phyloP scores from a whole-genome alignment of 1,284 basidiomycete species.

The Trichosporon asahii region DNA sequence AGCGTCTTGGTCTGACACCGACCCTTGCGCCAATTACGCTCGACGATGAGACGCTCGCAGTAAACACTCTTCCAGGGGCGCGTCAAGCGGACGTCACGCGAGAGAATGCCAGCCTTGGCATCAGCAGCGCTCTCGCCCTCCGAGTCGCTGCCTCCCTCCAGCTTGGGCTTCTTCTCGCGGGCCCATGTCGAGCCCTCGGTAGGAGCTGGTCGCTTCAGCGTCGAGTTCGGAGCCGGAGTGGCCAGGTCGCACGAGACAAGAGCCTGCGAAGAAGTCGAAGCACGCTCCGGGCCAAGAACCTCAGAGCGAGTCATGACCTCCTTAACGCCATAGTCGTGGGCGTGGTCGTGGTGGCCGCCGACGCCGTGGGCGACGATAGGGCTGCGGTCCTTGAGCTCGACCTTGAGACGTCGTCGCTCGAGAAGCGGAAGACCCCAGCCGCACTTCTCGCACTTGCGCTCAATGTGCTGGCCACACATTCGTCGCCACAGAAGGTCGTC shows the following conservation, averaged over 20 bases:
- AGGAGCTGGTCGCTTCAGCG: constrained; percentile 19
- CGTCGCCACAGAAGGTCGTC: constrained; percentile 94
- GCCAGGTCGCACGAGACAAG: constrained; percentile 22
- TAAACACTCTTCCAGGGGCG: constrained; percentile 98
- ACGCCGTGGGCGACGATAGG: constrained; percentile 41
- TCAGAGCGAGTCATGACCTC: constrained; percentile 37
- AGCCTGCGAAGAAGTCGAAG: background rate
- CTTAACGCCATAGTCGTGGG: constrained; percentile 27
- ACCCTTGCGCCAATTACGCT: constrained; percentile 95
- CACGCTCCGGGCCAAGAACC: constrained; percentile 26
- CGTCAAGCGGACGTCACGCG: constrained; percentile 41
- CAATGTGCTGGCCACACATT: constrained; percentile 99
- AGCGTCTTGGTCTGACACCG: constrained; percentile 79
- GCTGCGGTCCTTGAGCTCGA: constrained; percentile 48
- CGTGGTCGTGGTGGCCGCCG: constrained; percentile 38
- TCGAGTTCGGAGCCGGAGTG: constrained; percentile 6
- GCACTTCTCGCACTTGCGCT: constrained; percentile 93
- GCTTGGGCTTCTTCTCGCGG: constrained; percentile 27
- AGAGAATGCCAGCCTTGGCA: constrained; percentile 22
- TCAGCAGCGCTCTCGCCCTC: constrained; percentile 20
- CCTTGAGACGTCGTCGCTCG: constrained; percentile 56
- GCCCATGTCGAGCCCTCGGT: constrained; percentile 6
- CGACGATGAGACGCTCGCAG: constrained; percentile 89
- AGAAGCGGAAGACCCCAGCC: constrained; percentile 95
- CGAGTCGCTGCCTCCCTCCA: constrained; percentile 32